phyloP scores from a whole-genome alignment of 1,284 basidiomycete genomes.

The Tilletia indica region DNA sequence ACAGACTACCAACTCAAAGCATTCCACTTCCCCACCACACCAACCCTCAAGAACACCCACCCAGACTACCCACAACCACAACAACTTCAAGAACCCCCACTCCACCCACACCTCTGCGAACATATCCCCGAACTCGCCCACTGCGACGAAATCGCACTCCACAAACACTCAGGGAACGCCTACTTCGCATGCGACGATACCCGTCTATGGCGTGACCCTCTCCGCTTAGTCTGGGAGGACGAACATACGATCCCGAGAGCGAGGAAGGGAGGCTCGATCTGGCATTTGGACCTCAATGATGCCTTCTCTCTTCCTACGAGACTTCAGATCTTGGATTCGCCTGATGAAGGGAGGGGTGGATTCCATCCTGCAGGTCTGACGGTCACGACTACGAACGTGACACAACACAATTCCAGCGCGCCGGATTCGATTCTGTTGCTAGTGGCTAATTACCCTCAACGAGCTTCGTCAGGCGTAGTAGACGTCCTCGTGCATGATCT shows the following conservation, averaged over 20 bases:
- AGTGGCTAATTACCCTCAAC: conserved; percentile 35
- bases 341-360: conserved; percentile 7
- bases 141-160: conserved; percentile 41
- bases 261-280: conserved; percentile 31
- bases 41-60: too few species aligned
- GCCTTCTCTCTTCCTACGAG: conserved; percentile 25
- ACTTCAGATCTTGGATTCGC: conserved; percentile 30
- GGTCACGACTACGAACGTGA: conserved; percentile 29
- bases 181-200: conserved; percentile 43
- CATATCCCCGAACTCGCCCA: conserved; percentile 34
- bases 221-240: conserved; percentile 28
- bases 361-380: conserved; percentile 41
- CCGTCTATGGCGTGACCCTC: conserved; percentile 37
- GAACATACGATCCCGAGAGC: conserved; percentile 12
- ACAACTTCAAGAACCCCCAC: background rate
- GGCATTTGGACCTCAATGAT: conserved; percentile 36
- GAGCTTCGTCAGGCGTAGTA: conserved; percentile 26
- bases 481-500: conserved; percentile 42
- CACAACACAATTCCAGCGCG: conserved; percentile 12
- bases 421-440: conserved; percentile 29
- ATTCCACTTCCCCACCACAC: too few species aligned
- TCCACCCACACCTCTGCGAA: conserved; percentile 24
- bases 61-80: too few species aligned
- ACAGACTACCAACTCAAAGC: conserved; percentile 3
- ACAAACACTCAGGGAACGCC: conserved; percentile 32